Conservation (phyloP, 2,329 filamentous ascomycete genomes). For the Torrubiella hemipterigena region DNA sequence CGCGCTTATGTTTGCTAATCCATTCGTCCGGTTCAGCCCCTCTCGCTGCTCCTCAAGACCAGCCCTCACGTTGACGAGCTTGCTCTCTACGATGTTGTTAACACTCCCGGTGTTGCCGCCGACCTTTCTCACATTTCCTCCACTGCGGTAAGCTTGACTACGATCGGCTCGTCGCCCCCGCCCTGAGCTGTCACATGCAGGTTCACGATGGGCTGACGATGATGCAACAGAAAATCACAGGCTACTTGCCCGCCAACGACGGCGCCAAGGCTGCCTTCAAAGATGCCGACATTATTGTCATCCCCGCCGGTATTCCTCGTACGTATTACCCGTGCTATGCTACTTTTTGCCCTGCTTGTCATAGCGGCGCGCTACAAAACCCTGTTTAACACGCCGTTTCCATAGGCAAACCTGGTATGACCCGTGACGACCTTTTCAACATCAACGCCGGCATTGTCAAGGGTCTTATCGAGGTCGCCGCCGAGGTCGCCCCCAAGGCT, state of each 20-base stretch:
- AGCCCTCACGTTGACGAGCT: constrained; percentile 83
- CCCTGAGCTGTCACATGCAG: constrained; percentile 7
- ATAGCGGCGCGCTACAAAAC: too few species aligned
- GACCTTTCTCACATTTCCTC: constrained; percentile 97
- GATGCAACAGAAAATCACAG: constrained; percentile 70
- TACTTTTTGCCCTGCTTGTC: too few species aligned
- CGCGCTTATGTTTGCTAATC: background rate
- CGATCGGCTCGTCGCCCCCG: too few species aligned
- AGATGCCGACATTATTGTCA: constrained; percentile 90
- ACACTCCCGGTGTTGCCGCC: constrained; percentile 89
- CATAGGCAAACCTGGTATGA: constrained; percentile 96
- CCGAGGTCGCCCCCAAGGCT: constrained; percentile 82
- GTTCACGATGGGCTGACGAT: constrained; percentile 4
- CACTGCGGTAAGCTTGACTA: constrained; percentile 57
- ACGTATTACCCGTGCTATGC: constrained; percentile 25
- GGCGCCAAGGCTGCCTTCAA: constrained; percentile 82
- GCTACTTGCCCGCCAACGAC: constrained; percentile 76
- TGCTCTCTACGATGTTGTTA: constrained; percentile 97
- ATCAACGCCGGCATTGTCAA: constrained; percentile 98
- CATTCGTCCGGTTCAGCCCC: constrained; percentile 46
- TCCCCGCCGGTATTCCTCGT: constrained; percentile 97
- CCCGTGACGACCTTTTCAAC: constrained; percentile 98
- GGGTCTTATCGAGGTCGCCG: constrained; percentile 78
- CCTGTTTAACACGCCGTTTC: constrained; percentile 12
- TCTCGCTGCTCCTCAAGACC: constrained; percentile 92